phyloP scores from a whole-genome alignment of 129 eudicot species.

The Oenanthe sinensis region DNA sequence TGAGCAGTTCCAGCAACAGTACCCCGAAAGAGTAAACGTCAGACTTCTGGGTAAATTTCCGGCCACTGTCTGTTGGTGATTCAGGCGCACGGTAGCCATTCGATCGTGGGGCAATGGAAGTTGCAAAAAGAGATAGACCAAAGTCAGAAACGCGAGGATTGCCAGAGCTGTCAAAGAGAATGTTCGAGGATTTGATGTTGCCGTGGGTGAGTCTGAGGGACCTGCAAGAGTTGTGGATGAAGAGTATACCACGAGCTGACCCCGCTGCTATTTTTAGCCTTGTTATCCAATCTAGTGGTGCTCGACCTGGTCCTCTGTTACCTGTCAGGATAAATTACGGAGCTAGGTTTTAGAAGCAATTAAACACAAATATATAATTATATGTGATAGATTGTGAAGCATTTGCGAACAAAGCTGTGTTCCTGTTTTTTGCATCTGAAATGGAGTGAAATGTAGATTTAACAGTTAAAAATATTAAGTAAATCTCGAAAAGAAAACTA shows the following conservation, averaged over 20 bases:
- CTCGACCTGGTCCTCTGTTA: constrained; percentile 89
- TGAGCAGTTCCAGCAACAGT: constrained; percentile 64
- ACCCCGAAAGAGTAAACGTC: constrained; percentile 92
- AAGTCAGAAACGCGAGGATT: constrained; percentile 61
- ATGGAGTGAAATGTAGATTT: neutral
- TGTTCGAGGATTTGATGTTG: constrained; percentile 78
- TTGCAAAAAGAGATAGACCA: constrained; percentile 53
- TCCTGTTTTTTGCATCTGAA: neutral
- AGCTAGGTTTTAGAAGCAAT: neutral
- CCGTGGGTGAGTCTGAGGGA: constrained; percentile 67
- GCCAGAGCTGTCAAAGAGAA: constrained; percentile 60
- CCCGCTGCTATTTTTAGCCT: constrained; percentile 73
- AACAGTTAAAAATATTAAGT: neutral
- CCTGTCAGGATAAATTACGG: constrained; percentile 28
- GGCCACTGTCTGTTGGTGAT: constrained; percentile 26
- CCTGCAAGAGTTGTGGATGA: constrained; percentile 49
- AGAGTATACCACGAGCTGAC: constrained; percentile 64
- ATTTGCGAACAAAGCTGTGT: neutral
- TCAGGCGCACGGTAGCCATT: constrained; percentile 81
- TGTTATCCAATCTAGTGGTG: constrained; percentile 89
- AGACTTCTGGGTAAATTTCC: constrained; percentile 51
- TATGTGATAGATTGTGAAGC: neutral
- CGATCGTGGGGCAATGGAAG: constrained; percentile 29
- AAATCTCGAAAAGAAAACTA: neutral
- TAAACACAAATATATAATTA: neutral